Conservation (phyloP, 768 basidiomycete genomes). For the Suillus subaureus region DNA sequence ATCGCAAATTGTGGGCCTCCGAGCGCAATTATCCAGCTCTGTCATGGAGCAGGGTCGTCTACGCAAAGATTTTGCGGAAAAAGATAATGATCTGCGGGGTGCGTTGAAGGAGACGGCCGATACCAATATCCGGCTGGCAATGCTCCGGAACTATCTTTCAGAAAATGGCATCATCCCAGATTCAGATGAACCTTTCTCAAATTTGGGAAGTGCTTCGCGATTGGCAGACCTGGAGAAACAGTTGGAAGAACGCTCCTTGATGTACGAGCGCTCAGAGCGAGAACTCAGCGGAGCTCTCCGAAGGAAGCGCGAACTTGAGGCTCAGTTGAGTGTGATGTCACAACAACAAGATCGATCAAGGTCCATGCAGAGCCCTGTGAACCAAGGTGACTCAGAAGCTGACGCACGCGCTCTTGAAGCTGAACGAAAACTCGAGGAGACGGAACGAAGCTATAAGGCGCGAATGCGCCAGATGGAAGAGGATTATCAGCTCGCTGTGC, state of each 20-base stretch:
- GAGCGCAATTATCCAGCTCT: slow-evolving; percentile 70
- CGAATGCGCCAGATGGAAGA: slow-evolving; percentile 89
- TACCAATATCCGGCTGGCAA: slow-evolving; percentile 68
- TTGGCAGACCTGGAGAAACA: slow-evolving; percentile 77
- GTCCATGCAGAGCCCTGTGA: slow-evolving; percentile 56
- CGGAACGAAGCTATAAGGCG: slow-evolving; percentile 74
- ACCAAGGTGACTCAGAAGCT: slow-evolving; percentile 36
- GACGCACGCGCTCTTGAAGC: slow-evolving; percentile 61
- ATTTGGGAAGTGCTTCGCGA: slow-evolving; percentile 40
- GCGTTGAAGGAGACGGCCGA: slow-evolving; percentile 69
- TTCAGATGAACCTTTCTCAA: slow-evolving; percentile 63
- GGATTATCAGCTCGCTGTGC: slow-evolving; percentile 95
- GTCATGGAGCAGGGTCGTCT: slow-evolving; percentile 68
- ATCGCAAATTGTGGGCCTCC: slow-evolving; percentile 73
- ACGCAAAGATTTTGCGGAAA: slow-evolving; percentile 67
- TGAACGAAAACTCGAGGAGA: slow-evolving; percentile 80
- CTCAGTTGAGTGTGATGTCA: slow-evolving; percentile 63
- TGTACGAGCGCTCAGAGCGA: slow-evolving; percentile 74
- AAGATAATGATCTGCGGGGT: slow-evolving; percentile 66
- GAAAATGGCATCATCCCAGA: slow-evolving; percentile 85
- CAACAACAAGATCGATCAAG: slow-evolving; percentile 68
- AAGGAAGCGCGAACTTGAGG: slow-evolving; percentile 75
- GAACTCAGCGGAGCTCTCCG: slow-evolving; percentile 69
- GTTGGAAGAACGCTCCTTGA: slow-evolving; percentile 70
- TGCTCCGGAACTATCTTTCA: slow-evolving; percentile 83